phyloP scores from a whole-genome alignment of 2,329 filamentous ascomycete genomes.

The Huntiella moniliformis region DNA sequence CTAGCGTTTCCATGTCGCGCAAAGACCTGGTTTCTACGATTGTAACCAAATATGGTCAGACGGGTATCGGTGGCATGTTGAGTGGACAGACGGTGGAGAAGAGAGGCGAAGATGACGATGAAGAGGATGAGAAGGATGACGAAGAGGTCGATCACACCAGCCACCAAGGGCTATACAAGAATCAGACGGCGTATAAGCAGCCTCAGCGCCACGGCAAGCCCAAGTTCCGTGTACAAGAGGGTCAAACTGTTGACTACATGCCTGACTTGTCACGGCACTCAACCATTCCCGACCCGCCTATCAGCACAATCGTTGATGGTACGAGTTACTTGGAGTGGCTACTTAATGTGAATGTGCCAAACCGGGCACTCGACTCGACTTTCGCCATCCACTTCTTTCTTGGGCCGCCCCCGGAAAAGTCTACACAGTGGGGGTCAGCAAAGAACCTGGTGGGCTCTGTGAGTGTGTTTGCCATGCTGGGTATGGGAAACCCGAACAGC shows the following conservation, averaged over 20 bases:
- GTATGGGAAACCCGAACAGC: constrained; percentile 12
- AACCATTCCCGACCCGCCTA: constrained; percentile 13
- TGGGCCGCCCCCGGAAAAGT: constrained; percentile 29
- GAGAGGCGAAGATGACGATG: constrained; percentile 1
- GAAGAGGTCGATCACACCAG: too few species aligned
- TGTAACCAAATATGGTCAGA: constrained; percentile 20
- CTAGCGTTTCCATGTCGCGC: constrained; percentile 9
- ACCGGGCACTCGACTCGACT: constrained; percentile 39
- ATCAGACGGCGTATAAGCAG: too few species aligned
- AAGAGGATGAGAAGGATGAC: neutral
- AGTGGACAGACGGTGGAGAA: constrained; percentile 24
- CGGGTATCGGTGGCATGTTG: constrained; percentile 31
- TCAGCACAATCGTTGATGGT: constrained; percentile 19
- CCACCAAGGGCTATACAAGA: too few species aligned
- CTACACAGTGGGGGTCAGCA: constrained; percentile 30
- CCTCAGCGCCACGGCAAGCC: constrained; percentile 1
- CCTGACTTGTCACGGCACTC: constrained; percentile 11
- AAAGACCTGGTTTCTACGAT: constrained; percentile 15
- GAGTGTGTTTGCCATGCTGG: constrained; percentile 30
- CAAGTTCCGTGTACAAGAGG: constrained; percentile 11
- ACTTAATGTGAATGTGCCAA: constrained; percentile 44
- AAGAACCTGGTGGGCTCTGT: constrained; percentile 42
- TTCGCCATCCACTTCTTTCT: constrained; percentile 51
- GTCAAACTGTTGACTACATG: constrained; percentile 7
- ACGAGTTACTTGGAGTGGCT: constrained; percentile 44